Evolutionary conservation across 169 alveolate species (phyloP).

Genomic region (Eimeria falciformis): DNA sequence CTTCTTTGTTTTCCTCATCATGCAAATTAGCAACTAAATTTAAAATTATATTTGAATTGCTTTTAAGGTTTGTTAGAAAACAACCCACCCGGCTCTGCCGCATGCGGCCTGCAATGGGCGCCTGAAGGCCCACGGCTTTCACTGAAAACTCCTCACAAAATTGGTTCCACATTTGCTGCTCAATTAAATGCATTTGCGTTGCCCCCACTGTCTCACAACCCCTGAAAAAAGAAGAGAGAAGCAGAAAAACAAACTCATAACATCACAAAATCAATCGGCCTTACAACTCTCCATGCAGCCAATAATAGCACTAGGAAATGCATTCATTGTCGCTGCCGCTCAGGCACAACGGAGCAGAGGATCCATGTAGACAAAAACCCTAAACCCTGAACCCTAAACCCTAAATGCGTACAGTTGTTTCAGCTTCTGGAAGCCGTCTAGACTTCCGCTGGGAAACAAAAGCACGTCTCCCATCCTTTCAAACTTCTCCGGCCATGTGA

Average conservation of each 20-base stretch:
- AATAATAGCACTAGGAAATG: no score
- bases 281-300: no score
- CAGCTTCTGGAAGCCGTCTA: neutral
- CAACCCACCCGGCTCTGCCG: conserved; percentile 54
- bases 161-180: neutral
- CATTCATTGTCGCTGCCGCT: no score
- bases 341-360: no score
- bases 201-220: neutral
- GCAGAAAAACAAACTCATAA: no score
- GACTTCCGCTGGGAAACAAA: conserved; percentile 6
- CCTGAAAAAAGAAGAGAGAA: neutral
- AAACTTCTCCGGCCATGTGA: neutral
- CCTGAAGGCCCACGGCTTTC: conserved; percentile 65
- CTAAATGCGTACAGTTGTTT: neutral
- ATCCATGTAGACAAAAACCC: conserved; percentile 5
- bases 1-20: neutral
- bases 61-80: no score
- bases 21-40: no score
- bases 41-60: no score
- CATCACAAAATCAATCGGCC: no score
- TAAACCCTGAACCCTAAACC: conserved; percentile 42
- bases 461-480: conserved; percentile 24
- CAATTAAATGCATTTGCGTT: neutral
- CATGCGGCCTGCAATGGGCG: conserved; percentile 28
- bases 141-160: neutral